phyloP scores from a whole-genome alignment of 371 early-diverging fungal species.

The Mortierella sp. region DNA sequence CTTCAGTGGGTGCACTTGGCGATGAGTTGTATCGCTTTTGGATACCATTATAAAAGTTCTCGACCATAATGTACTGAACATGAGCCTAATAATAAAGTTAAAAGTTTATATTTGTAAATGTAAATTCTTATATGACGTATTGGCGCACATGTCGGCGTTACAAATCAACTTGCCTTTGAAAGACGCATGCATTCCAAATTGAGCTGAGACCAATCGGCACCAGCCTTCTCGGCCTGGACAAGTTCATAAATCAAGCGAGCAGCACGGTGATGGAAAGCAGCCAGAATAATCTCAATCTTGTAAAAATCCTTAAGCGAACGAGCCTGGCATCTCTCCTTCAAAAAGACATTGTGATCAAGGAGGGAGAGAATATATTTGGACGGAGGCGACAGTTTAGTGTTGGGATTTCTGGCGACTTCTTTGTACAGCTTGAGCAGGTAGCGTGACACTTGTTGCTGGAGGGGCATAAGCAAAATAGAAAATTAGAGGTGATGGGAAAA shows the following conservation, averaged over 20 bases:
- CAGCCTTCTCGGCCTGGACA: slow-evolving; percentile 54
- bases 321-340: slow-evolving; percentile 59
- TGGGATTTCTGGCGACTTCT: slow-evolving; percentile 34
- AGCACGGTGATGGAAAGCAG: slow-evolving; percentile 76
- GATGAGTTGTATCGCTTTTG: slow-evolving; percentile 38
- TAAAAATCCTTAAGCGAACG: slow-evolving; percentile 60
- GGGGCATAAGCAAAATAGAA: slow-evolving; percentile 15
- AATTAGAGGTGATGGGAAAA: no score
- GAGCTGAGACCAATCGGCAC: slow-evolving; percentile 54
- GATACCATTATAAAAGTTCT: slow-evolving; percentile 48
- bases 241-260: slow-evolving; percentile 65
- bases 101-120: not conserved
- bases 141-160: not conserved
- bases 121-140: not conserved
- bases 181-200: slow-evolving; percentile 61
- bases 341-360: slow-evolving; percentile 14
- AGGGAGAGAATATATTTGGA: slow-evolving; percentile 39
- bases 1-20: slow-evolving; percentile 5
- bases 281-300: slow-evolving; percentile 66
- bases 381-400: slow-evolving; percentile 28
- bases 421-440: slow-evolving; percentile 66
- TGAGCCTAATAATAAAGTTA: slow-evolving; percentile 56
- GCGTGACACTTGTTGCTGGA: slow-evolving; percentile 80
- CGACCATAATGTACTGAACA: slow-evolving; percentile 53
- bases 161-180: slow-evolving; percentile 38